Conservation (phyloP, 192 early-diverging fungal species). For the Pilaira anomala region DNA sequence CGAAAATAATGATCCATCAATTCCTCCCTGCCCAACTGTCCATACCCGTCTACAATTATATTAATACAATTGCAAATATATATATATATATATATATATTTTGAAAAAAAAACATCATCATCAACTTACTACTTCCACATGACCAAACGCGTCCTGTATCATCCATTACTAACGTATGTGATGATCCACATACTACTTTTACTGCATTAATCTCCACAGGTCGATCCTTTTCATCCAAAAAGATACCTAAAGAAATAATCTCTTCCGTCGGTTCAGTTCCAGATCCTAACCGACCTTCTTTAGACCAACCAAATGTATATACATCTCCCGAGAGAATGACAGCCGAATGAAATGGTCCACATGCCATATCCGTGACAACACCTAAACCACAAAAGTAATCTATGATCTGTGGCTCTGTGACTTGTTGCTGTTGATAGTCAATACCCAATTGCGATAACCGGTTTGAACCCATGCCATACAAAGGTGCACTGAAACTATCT, state of each 20-base stretch:
- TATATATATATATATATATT: no score
- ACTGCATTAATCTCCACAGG: not conserved
- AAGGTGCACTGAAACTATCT: not conserved
- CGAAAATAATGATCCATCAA: not conserved
- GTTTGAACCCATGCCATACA: conserved; percentile 16
- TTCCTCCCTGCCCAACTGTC: not conserved
- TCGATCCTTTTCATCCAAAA: not conserved
- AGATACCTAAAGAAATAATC: not conserved
- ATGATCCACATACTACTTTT: conserved; percentile 9
- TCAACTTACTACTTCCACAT: conserved; percentile 15
- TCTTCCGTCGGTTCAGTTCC: not conserved
- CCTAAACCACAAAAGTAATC: conserved; percentile 18
- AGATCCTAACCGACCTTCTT: conserved; percentile 14
- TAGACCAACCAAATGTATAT: conserved; percentile 20
- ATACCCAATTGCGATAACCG: conserved; percentile 13
- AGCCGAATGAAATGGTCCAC: conserved; percentile 7
- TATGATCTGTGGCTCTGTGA: not conserved
- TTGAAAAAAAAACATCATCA: no score
- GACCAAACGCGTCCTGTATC: conserved; percentile 4
- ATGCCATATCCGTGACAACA: not conserved
- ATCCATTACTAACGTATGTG: conserved; percentile 19
- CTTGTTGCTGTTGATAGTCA: conserved; percentile 3
- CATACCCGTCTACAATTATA: conserved; percentile 4
- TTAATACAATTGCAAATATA: not conserved
- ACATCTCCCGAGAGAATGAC: conserved; percentile 12